These are phyloP conservation scores for Hyaloscypha hepaticicola DNA, from an alignment of 495 filamentous ascomycete species.

Conservation along the genomic window DNA sequence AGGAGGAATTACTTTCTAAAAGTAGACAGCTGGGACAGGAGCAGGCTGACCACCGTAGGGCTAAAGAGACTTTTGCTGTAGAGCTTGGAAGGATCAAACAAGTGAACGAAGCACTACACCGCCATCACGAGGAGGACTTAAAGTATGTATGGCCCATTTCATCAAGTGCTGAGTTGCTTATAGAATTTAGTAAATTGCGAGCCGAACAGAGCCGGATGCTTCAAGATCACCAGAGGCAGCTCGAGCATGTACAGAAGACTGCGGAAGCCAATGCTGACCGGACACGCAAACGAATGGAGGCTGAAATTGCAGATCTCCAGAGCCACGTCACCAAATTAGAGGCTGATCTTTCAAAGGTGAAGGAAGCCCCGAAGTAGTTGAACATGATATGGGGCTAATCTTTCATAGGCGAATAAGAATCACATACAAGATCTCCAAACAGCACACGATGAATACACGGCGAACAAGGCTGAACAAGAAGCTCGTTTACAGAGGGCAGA, in stretches of 20 bases:
- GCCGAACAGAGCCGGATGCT: constrained; percentile 44
- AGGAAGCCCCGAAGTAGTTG: background rate
- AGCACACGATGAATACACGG: constrained; percentile 52
- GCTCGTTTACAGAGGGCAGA: constrained; percentile 34
- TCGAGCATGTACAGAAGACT: constrained; percentile 39
- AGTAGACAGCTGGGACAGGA: constrained; percentile 73
- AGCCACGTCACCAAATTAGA: constrained; percentile 23
- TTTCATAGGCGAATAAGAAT: constrained; percentile 45
- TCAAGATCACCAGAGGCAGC: constrained; percentile 25
- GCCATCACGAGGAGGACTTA: constrained; percentile 56
- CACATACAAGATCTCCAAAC: constrained; percentile 57
- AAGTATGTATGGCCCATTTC: constrained; percentile 16
- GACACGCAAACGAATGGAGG: constrained; percentile 35
- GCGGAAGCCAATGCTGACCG: constrained; percentile 43
- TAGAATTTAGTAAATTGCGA: constrained; percentile 38
- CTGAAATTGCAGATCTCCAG: constrained; percentile 30
- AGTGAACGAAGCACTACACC: constrained; percentile 69
- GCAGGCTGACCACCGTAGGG: constrained; percentile 69
- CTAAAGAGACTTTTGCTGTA: constrained; percentile 62
- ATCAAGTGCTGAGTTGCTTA: constrained; percentile 13
- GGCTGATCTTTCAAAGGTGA: constrained; percentile 30
- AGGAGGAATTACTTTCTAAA: constrained; percentile 63
- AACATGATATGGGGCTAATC: constrained; percentile 15
- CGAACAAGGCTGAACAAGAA: constrained; percentile 49
- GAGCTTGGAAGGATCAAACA: constrained; percentile 67